A percentile compares a stretch with the other conserved stretches of the same genome.
Evolutionary conservation across 108 stramenopile species (phyloP).

Genomic region (Fragilaria radians): DNA sequence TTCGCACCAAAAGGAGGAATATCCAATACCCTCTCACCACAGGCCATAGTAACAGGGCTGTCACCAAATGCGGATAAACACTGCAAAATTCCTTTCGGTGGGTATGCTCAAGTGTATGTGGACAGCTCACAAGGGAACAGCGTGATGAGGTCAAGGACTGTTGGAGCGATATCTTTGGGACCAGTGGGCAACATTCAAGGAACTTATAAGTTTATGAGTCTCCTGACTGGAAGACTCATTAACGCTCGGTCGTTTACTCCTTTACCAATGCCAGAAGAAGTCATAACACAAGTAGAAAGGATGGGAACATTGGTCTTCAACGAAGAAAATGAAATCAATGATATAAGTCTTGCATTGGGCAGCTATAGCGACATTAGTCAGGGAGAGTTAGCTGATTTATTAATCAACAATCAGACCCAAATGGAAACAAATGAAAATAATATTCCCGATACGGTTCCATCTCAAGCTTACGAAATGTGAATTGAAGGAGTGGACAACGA

Average conservation of each 20-base stretch:
- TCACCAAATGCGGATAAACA: neutral
- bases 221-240: neutral
- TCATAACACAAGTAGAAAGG: neutral
- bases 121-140: neutral
- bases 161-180: neutral
- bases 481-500: too few relatives aligned
- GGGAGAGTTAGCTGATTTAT: neutral
- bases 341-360: too few relatives aligned
- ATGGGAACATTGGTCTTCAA: too few relatives aligned
- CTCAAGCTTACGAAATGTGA: neutral
- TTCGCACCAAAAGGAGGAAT: neutral
- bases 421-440: neutral
- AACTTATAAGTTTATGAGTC: neutral
- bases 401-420: neutral
- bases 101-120: neutral
- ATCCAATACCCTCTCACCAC: neutral
- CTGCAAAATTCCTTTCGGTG: neutral
- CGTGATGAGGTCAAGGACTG: conserved; percentile 1
- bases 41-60: neutral
- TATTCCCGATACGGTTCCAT: neutral
- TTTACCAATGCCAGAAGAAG: neutral
- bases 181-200: neutral
- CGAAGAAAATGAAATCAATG: too few relatives aligned
- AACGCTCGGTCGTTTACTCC: neutral
- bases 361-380: neutral